phyloP scores from a whole-genome alignment of 1,139 yeast species.

The Debaryomyces udenii region DNA sequence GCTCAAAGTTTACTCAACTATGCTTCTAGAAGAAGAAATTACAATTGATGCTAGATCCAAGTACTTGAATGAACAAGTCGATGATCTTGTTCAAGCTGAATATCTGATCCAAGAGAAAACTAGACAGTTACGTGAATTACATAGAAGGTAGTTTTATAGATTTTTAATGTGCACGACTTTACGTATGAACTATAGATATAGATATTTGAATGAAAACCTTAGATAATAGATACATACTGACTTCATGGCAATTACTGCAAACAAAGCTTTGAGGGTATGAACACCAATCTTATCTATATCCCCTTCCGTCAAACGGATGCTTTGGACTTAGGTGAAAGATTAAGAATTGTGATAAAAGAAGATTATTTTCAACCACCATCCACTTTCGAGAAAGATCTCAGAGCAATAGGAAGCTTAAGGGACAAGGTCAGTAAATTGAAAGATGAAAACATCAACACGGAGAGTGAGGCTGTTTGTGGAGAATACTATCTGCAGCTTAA shows the following conservation, averaged over 20 bases:
- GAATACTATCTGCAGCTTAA: conserved; percentile 37
- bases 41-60: conserved; percentile 32
- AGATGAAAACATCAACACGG: conserved; percentile 21
- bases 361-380: conserved; percentile 71
- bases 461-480: conserved; percentile 23
- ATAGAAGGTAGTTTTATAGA: conserved; percentile 2
- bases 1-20: conserved; percentile 21
- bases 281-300: conserved; percentile 46
- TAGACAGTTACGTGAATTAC: conserved; percentile 3
- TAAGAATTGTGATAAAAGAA: conserved; percentile 53
- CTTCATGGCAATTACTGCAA: too few relatives aligned
- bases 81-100: conserved; percentile 41
- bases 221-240: too few relatives aligned
- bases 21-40: conserved; percentile 30
- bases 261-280: conserved; percentile 18
- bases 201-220: neutral
- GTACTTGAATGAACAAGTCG: conserved; percentile 41
- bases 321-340: conserved; percentile 46
- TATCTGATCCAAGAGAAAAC: conserved; percentile 31
- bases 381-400: conserved; percentile 56
- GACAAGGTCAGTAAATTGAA: conserved; percentile 25
- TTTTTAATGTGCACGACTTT: conserved; percentile 5
- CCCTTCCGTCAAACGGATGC: conserved; percentile 58
- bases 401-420: conserved; percentile 34
- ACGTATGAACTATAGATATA: neutral